Evolutionary conservation across 495 filamentous ascomycete species (phyloP).

Genomic region (Aspergillus diversus): DNA sequence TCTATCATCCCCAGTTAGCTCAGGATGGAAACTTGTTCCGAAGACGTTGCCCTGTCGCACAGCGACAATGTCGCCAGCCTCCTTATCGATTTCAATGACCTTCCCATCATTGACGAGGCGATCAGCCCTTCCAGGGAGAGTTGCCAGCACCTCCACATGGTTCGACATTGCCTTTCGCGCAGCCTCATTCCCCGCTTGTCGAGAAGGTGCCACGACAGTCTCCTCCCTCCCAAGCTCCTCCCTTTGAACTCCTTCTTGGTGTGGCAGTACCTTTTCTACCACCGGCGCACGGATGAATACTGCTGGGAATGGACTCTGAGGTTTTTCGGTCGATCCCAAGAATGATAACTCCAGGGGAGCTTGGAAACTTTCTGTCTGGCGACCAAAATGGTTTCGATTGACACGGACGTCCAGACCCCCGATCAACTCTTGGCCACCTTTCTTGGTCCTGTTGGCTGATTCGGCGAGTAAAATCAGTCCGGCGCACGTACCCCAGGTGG

Average conservation of each 20-base stretch:
- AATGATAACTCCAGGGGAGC: slow-evolving; percentile 76
- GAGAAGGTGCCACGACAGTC: slow-evolving; percentile 70
- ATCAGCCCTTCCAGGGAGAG: slow-evolving; percentile 51
- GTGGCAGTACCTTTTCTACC: slow-evolving; percentile 78
- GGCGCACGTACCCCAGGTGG: slow-evolving; percentile 96
- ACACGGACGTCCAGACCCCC: slow-evolving; percentile 91
- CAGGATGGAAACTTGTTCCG: slow-evolving; percentile 95
- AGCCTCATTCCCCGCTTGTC: slow-evolving; percentile 46
- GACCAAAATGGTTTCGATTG: slow-evolving; percentile 93
- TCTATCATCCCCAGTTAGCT: slow-evolving; percentile 83
- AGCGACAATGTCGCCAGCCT: slow-evolving; percentile 83
- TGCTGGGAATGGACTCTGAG: slow-evolving; percentile 66
- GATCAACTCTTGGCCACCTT: slow-evolving; percentile 90
- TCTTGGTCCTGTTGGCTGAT: slow-evolving; percentile 83
- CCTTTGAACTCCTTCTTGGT: slow-evolving; percentile 53
- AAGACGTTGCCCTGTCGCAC: slow-evolving; percentile 93
- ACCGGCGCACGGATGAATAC: slow-evolving; percentile 96
- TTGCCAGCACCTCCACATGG: slow-evolving; percentile 54
- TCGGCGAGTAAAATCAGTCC: slow-evolving; percentile 91
- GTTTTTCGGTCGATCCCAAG: slow-evolving; percentile 43
- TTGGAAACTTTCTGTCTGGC: slow-evolving; percentile 92
- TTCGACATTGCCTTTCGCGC: slow-evolving; percentile 46
- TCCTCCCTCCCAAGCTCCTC: slow-evolving; percentile 55
- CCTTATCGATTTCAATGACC: slow-evolving; percentile 43
- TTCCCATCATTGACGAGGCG: slow-evolving; percentile 43